Percentiles rank a stretch among this genome's conserved stretches.
Evolutionary conservation across 768 basidiomycete genomes (phyloP).

Genomic region (Termitomyces sp.): DNA sequence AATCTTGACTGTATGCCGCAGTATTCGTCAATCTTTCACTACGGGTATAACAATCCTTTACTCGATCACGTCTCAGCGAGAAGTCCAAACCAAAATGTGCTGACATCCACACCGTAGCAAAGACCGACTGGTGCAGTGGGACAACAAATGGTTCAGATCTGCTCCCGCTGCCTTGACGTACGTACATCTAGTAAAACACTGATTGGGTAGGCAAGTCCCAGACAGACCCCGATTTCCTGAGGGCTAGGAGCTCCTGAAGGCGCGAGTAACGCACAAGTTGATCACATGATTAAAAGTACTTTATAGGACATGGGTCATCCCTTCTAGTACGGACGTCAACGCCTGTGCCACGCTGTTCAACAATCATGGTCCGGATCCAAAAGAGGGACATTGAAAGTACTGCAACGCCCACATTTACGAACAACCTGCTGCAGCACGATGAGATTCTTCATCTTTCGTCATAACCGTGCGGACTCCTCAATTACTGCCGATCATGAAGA

Average conservation of each 20-base stretch:
- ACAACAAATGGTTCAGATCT: constrained; percentile 35
- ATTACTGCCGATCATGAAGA: constrained; percentile 39
- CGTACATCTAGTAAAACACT: constrained; percentile 40
- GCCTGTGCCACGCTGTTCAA: constrained; percentile 34
- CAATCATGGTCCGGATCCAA: constrained; percentile 31
- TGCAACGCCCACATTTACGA: constrained; percentile 41
- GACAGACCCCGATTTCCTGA: constrained; percentile 26
- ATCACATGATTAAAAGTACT: constrained; percentile 25
- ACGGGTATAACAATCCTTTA: constrained; percentile 38
- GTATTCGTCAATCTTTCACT: constrained; percentile 38
- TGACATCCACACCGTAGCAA: constrained; percentile 32
- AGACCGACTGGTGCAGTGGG: too few relatives aligned
- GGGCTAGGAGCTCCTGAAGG: too few relatives aligned
- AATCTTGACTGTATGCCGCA: too few relatives aligned
- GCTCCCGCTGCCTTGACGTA: constrained; percentile 31
- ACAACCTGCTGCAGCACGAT: constrained; percentile 34
- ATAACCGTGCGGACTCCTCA: constrained; percentile 26
- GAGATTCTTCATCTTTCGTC: constrained; percentile 13
- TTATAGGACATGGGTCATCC: constrained; percentile 43
- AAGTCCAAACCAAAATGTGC: constrained; percentile 42
- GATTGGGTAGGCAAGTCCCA: constrained; percentile 32
- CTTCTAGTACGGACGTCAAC: constrained; percentile 38
- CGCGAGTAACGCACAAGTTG: too few relatives aligned
- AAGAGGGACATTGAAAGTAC: constrained; percentile 38
- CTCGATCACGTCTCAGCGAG: constrained; percentile 27